A percentile compares a stretch with the other conserved stretches of the same genome.
These are phyloP conservation scores for Diaporthe nobilis DNA, from an alignment of 2,329 filamentous ascomycete genomes.

Conservation along the genomic window DNA sequence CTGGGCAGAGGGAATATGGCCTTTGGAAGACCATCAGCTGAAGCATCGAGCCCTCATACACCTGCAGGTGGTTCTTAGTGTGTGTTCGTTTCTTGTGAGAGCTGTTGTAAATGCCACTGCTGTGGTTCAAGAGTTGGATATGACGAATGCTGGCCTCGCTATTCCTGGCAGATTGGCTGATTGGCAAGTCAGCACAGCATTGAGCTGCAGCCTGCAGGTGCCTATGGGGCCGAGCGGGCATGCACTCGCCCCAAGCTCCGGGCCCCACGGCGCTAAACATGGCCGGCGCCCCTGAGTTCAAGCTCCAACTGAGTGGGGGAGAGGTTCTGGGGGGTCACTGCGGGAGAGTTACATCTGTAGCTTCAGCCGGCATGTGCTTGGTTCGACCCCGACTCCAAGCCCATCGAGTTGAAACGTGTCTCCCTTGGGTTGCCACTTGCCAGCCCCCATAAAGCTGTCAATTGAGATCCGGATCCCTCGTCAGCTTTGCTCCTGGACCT, in stretches of 20 bases:
- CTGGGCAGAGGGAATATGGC: slow-evolving; percentile 45
- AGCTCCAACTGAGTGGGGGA: slow-evolving; percentile 21
- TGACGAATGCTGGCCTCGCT: slow-evolving; percentile 14
- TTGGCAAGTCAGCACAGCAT: not conserved
- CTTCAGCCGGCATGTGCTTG: slow-evolving; percentile 39
- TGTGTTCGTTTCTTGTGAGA: not conserved
- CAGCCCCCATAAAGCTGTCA: slow-evolving; percentile 37
- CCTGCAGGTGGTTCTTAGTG: not conserved
- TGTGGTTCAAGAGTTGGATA: not conserved
- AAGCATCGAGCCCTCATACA: not conserved
- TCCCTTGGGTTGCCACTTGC: slow-evolving; percentile 33
- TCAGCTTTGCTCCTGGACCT: slow-evolving; percentile 7
- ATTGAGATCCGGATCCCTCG: slow-evolving; percentile 18
- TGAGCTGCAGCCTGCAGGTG: slow-evolving; percentile 17
- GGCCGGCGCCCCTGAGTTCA: slow-evolving; percentile 36
- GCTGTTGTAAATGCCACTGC: not conserved
- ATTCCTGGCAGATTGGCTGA: not conserved
- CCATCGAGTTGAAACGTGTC: slow-evolving; percentile 41
- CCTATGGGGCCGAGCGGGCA: slow-evolving; percentile 5
- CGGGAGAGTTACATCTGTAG: slow-evolving; percentile 35
- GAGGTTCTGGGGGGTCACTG: slow-evolving; percentile 11
- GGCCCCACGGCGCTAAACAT: slow-evolving; percentile 24
- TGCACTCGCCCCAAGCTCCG: not conserved
- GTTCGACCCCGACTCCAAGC: slow-evolving; percentile 20
- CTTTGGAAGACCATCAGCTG: slow-evolving; percentile 36